These are phyloP conservation scores for Sclerotiophoma versabilis DNA, from an alignment of 2,329 filamentous ascomycete species.

Conservation along the genomic window DNA sequence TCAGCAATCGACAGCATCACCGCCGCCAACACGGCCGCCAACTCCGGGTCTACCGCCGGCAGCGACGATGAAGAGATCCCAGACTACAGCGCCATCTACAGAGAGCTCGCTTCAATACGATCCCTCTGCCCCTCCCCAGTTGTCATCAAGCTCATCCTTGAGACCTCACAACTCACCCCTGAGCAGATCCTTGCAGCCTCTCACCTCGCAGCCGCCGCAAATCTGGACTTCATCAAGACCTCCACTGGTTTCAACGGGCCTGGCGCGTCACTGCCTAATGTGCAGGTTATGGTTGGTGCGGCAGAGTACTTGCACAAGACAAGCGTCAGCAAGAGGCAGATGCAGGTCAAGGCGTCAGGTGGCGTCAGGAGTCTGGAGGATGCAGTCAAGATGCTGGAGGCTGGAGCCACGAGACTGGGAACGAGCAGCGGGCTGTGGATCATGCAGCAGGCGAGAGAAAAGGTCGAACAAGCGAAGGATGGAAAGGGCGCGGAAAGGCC, in stretches of 20 bases:
- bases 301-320: constrained; percentile 53
- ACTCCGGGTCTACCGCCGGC: constrained; percentile 19
- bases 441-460: constrained; percentile 54
- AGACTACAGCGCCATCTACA: constrained; percentile 59
- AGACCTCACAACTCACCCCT: constrained; percentile 60
- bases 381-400: constrained; percentile 62
- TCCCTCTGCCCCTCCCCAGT: constrained; percentile 54
- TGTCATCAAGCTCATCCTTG: constrained; percentile 64
- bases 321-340: constrained; percentile 40
- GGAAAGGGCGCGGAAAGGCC: constrained; percentile 31
- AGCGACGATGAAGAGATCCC: constrained; percentile 36
- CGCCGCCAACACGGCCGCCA: constrained; percentile 42
- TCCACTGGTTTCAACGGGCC: constrained; percentile 65
- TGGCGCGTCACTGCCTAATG: constrained; percentile 61
- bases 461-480: constrained; percentile 35
- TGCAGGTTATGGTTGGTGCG: constrained; percentile 61
- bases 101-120: constrained; percentile 61
- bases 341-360: constrained; percentile 66
- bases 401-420: constrained; percentile 64
- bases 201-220: constrained; percentile 60
- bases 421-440: constrained; percentile 64
- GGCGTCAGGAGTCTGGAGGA: constrained; percentile 61
- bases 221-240: constrained; percentile 67
- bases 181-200: constrained; percentile 62
- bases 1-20: constrained; percentile 45